Evolutionary conservation across 768 basidiomycete species (phyloP).

Genomic region (Roridomyces roridus): DNA sequence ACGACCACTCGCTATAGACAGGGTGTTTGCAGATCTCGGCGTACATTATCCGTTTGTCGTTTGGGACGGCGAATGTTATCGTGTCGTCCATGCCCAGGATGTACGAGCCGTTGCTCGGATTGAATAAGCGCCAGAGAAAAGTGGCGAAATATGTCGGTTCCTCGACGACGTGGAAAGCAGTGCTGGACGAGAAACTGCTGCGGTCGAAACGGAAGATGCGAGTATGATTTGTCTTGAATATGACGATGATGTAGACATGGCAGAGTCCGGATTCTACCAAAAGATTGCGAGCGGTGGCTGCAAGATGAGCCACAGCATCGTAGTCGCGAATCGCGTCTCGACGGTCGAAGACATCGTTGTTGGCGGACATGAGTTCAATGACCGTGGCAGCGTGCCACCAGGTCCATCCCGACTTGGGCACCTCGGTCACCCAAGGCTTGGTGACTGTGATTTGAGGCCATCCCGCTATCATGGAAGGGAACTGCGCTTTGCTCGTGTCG

Average conservation of each 20-base stretch:
- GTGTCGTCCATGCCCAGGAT: background rate
- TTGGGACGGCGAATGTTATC: background rate
- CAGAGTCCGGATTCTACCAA: background rate
- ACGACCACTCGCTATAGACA: background rate
- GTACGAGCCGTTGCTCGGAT: background rate
- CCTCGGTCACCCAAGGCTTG: no score
- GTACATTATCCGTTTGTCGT: background rate
- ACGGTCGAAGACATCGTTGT: background rate
- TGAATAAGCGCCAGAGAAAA: background rate
- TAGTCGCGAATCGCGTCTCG: background rate
- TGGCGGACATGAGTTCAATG: background rate
- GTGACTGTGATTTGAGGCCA: no score
- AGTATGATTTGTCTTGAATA: background rate
- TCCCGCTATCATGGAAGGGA: no score
- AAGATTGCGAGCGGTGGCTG: background rate
- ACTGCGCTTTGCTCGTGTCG: background rate
- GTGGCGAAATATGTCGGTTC: background rate
- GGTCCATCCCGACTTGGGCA: background rate
- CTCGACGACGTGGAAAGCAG: background rate
- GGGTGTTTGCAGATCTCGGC: no score
- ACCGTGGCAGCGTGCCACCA: background rate
- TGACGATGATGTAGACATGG: background rate
- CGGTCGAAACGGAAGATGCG: slow-evolving; percentile 10
- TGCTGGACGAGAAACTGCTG: background rate
- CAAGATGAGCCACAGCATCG: background rate